phyloP scores from a whole-genome alignment of 768 basidiomycete species.

The Cystobasidium onofrii region DNA sequence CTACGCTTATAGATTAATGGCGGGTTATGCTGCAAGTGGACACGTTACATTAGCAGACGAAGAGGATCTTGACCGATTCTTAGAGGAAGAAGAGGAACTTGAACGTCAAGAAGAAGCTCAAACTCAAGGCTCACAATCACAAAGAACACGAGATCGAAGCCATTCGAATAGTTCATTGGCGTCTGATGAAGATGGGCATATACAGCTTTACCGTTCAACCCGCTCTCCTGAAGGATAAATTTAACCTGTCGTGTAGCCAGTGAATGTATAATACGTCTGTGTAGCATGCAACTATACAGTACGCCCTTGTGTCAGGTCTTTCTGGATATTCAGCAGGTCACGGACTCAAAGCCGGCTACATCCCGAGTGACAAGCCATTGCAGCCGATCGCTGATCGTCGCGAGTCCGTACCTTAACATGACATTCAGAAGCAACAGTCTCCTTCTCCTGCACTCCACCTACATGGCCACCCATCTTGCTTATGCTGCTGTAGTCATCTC shows the following conservation, averaged over 20 bases:
- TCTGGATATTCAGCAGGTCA: no score
- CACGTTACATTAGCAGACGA: slow-evolving; percentile 11
- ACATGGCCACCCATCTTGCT: no score
- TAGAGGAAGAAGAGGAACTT: slow-evolving; percentile 17
- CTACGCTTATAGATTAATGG: slow-evolving; percentile 13
- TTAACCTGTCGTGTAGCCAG: no score
- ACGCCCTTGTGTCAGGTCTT: no score
- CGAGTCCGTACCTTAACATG: no score
- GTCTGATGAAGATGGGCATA: neutral
- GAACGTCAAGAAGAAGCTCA: neutral
- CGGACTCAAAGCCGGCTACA: no score
- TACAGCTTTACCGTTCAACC: neutral
- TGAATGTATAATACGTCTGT: no score
- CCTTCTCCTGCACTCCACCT: no score
- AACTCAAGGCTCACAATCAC: neutral
- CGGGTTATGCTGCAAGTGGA: slow-evolving; percentile 17
- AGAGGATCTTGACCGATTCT: slow-evolving; percentile 21
- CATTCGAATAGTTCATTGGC: neutral
- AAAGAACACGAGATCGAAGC: neutral
- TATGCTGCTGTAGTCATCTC: neutral
- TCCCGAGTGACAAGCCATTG: no score
- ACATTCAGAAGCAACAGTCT: no score
- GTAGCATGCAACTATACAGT: no score
- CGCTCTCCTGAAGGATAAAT: neutral
- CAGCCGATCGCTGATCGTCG: no score